A percentile compares a stretch with the other conserved stretches of the same genome.
Conservation (phyloP, 345 rosid genomes). For the Syzygium aromaticum region DNA sequence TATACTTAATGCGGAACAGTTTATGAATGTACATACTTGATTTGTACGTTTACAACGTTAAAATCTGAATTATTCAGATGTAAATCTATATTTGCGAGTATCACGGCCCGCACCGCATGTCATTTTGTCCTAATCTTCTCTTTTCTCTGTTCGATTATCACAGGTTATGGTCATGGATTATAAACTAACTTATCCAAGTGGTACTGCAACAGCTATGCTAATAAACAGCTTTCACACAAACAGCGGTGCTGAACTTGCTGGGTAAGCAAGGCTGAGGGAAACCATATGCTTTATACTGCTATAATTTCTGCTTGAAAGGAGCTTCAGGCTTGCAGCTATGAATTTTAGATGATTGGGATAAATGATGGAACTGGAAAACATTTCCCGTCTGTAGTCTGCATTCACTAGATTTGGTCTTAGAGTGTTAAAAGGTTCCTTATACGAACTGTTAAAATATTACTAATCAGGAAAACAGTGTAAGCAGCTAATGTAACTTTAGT, state of each 20-base stretch:
- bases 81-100: neutral
- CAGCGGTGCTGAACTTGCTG: constrained; percentile 89
- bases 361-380: neutral
- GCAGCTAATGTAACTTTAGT: neutral
- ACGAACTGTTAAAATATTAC: neutral
- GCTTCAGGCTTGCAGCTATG: neutral
- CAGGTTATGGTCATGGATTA: constrained; percentile 91
- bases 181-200: constrained; percentile 94
- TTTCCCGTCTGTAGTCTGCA: neutral
- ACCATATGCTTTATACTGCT: neutral
- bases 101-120: neutral
- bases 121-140: neutral
- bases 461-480: neutral
- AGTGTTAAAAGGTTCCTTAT: neutral
- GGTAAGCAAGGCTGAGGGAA: constrained; percentile 25
- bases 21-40: neutral
- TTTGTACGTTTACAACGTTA: neutral
- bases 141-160: neutral
- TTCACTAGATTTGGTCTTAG: neutral
- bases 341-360: neutral
- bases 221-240: constrained; percentile 89
- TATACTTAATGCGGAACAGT: neutral
- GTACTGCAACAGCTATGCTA: constrained; percentile 92
- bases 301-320: neutral
- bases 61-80: neutral